Evolutionary conservation across 805 yeast genomes (phyloP), one percentile per base, ranked within the genome.

Genomic region (Candida yuanshanica): DNA sequence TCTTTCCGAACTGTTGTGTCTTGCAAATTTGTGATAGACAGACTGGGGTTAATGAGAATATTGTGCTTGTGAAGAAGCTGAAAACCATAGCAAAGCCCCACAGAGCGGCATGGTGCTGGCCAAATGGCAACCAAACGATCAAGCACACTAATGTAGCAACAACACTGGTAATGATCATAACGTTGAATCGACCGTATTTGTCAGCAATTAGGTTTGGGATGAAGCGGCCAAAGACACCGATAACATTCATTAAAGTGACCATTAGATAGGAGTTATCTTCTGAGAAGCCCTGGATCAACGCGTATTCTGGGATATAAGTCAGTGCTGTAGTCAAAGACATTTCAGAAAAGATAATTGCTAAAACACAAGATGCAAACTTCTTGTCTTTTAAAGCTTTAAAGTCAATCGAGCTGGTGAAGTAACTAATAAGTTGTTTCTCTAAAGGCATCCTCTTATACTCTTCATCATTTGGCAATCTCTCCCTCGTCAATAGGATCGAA

Each of bases 11-110:
- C 40, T 64, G 68, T 35, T 72, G 71, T 7, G 72, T 68, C 35
- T 69, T 69, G 20, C 78, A 72, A 26, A 78, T 74, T 44, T 76
- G 77, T 1, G 78, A 78, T 31, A 75, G 62, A 46, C 80, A 73
- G 5, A 75, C 78, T 4, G 56, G 54, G 10, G 47, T 42, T 27
- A 52, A 31, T 11, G 56, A 49, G 10, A 45, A 65, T 2, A 75
- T 70, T 4, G 80, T 69, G 14, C 79, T 73, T 12, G 78, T 67
- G 45, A 67, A 65, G 39, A 77, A 67, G 4, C 83, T 82, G 55
- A 67, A 75, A 11, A 69, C 43, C 7, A 63, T 66, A 5, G 76
- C 61, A 46, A 77, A 75, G 1, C 63, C 67, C 44, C 60, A 52
- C 4, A 52, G 35, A 5, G 38, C 46, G 3, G 46, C 61, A 20